Base-by-base conservation (phyloP, 2,329 filamentous ascomycete species). In the Westerdykella sp. region DNA sequence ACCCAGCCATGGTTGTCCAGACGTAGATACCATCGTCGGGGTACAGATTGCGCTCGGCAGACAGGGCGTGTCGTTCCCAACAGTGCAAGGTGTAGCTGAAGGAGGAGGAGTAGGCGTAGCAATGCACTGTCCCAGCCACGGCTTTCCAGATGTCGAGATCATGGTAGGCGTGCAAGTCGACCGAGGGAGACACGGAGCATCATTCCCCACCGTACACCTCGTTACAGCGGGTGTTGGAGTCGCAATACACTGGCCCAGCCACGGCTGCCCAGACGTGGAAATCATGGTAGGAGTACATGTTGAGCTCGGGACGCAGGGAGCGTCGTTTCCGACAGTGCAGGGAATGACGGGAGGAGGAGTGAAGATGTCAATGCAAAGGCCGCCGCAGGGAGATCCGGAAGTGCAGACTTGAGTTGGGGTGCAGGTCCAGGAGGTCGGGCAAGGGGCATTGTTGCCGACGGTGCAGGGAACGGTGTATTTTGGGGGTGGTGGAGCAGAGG, bases 91-190 rank as follows among this genome's bases (percentile, higher is more conserved):
- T n/a, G 7, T 28, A 28, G 7, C 11, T 28, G 25, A 38, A 9
- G 43, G 37, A 9, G 28, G 43, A n/a, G 43, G 36, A n/a, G 38
- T 45, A 5, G 45, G 42, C 15, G 31, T 42, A 1, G 42, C 39
- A 22, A 45, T 42, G 28, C 45, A 48, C 16, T 39, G 28, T 2
- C 45, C 45, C 18, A 39, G 14, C 39, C 45, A 48, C 12, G 45
- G 45, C 21, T 37, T 15, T 28, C 45, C 45, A 12, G 34, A 14
- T 3, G 42, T 45, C 11, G 22, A 43, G 3, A 35, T 42, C 42
- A 40, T 42, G 13, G 45, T 48, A n/a, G 45, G 45, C 14, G 45
- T 48, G 32, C 45, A 48, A 6, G 45, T 48, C 4, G 42, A 44
- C 10, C 25, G 23, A 4, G 42, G 39, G 10, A 35, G 25, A 23